phyloP scores from a whole-genome alignment of 768 basidiomycete species.

The Xerocomellus intermedius region DNA sequence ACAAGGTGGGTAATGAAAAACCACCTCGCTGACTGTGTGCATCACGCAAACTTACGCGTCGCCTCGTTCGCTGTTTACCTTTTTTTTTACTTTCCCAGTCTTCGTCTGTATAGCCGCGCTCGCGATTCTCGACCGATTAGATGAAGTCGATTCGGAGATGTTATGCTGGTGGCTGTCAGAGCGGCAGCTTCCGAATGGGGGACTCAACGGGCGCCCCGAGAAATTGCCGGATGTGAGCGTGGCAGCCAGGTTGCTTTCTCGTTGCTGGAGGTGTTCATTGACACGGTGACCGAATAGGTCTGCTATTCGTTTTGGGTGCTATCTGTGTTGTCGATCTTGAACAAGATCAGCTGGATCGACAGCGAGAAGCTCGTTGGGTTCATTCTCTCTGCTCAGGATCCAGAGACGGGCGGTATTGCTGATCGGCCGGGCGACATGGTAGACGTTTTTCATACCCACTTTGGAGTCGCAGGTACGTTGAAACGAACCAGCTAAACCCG shows the following conservation, averaged over 20 bases:
- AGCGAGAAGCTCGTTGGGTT: slow-evolving; percentile 71
- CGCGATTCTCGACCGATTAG: slow-evolving; percentile 81
- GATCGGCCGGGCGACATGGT: slow-evolving; percentile 92
- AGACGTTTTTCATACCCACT: slow-evolving; percentile 96
- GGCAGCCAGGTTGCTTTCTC: neutral
- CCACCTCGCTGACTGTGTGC: too few relatives aligned
- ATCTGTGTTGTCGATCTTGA: slow-evolving; percentile 81
- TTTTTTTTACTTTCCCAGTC: slow-evolving; percentile 47
- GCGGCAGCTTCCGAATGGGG: slow-evolving; percentile 89
- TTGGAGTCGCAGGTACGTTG: slow-evolving; percentile 78
- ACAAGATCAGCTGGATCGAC: slow-evolving; percentile 86
- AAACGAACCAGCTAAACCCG: neutral
- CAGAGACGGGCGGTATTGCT: slow-evolving; percentile 88
- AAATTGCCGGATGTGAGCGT: slow-evolving; percentile 89
- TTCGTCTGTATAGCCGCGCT: slow-evolving; percentile 88
- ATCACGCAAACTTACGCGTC: neutral
- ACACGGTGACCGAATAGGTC: slow-evolving; percentile 32
- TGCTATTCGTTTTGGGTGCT: slow-evolving; percentile 99
- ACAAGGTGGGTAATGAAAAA: slow-evolving; percentile 57
- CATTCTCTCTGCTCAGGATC: slow-evolving; percentile 88
- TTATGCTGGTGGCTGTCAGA: slow-evolving; percentile 94
- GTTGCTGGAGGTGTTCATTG: neutral
- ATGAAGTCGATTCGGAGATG: slow-evolving; percentile 75
- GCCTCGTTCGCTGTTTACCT: neutral
- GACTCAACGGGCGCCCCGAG: slow-evolving; percentile 95